Percentiles rank a stretch among this genome's conserved stretches.
Evolutionary conservation across 1,284 basidiomycete species (phyloP).

Genomic region (Lentinula novae-zelandiae): DNA sequence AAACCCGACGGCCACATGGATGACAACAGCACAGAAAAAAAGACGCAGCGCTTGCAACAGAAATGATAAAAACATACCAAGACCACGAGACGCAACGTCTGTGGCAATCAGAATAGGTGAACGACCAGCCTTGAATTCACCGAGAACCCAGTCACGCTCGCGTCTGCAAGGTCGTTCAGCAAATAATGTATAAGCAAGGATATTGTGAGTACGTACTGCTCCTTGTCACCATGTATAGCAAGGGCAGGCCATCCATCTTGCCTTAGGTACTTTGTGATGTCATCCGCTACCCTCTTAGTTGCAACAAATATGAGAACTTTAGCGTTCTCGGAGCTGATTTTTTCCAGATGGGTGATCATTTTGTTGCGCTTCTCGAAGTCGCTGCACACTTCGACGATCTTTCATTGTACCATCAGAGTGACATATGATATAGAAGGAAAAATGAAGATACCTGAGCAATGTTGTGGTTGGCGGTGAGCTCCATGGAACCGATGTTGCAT

Average conservation of each 20-base stretch:
- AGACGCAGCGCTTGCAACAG: conserved; percentile 13
- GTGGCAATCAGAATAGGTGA: conserved; percentile 98
- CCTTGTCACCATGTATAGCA: conserved; percentile 98
- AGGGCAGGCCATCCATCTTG: conserved; percentile 99
- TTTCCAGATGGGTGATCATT: conserved; percentile 95
- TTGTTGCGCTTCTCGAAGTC: conserved; percentile 98
- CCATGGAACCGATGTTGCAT: conserved; percentile 99
- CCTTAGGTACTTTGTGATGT: conserved; percentile 96
- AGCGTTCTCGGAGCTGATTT: conserved; percentile 94
- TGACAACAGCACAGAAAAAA: neutral
- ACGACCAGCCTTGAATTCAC: conserved; percentile 97
- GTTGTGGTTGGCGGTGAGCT: conserved; percentile 98
- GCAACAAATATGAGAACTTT: conserved; percentile 99
- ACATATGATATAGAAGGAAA: neutral
- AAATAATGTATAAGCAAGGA: conserved; percentile 11
- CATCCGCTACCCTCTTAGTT: conserved; percentile 97
- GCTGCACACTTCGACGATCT: conserved; percentile 90
- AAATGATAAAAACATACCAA: conserved; percentile 78
- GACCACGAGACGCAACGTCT: conserved; percentile 98
- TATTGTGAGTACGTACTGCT: conserved; percentile 64
- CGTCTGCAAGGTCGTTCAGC: conserved; percentile 48
- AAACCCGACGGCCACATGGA: conserved; percentile 1
- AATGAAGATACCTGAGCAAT: conserved; percentile 64
- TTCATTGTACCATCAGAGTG: neutral
- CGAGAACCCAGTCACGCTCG: conserved; percentile 98